Evolutionary conservation across 306 rosid genomes (phyloP).

Genomic region (Boehmeria nivea): DNA sequence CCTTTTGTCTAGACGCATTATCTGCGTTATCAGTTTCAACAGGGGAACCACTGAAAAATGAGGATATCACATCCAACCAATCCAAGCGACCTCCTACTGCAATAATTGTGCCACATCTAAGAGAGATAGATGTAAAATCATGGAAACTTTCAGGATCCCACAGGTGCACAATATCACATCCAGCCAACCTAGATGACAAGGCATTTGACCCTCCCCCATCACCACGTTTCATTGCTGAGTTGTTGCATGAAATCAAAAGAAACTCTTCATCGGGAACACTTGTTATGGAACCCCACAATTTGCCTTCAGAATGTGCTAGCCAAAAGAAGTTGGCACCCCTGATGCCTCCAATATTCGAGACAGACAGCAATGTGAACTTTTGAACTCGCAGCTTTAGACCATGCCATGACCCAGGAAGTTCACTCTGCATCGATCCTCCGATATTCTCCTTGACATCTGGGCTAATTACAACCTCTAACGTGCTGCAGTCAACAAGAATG

Average conservation of each 20-base stretch:
- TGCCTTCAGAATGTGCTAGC: conserved; percentile 82
- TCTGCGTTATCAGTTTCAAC: conserved; percentile 35
- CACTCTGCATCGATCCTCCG: conserved; percentile 62
- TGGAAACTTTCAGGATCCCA: conserved; percentile 62
- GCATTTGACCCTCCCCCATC: conserved; percentile 94
- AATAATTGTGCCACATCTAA: conserved; percentile 75
- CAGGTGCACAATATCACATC: conserved; percentile 65
- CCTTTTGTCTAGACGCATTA: conserved; percentile 30
- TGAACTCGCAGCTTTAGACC: conserved; percentile 59
- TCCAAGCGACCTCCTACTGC: conserved; percentile 91
- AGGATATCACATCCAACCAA: conserved; percentile 63
- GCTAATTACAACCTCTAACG: conserved; percentile 51
- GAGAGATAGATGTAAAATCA: conserved; percentile 53
- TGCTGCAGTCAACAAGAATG: conserved; percentile 51
- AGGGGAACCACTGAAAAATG: conserved; percentile 56
- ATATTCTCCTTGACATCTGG: conserved; percentile 46
- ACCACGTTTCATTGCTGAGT: conserved; percentile 74
- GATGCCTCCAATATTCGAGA: conserved; percentile 68
- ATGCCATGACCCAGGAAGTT: conserved; percentile 86
- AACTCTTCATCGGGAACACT: conserved; percentile 67
- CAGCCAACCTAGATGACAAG: conserved; percentile 71
- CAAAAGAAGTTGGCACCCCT: conserved; percentile 65
- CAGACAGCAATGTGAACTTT: conserved; percentile 63
- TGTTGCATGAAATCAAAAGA: conserved; percentile 68
- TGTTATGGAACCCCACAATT: conserved; percentile 61